Base-by-base conservation (phyloP, 331 rosid species). In the Saraca asoca region DNA sequence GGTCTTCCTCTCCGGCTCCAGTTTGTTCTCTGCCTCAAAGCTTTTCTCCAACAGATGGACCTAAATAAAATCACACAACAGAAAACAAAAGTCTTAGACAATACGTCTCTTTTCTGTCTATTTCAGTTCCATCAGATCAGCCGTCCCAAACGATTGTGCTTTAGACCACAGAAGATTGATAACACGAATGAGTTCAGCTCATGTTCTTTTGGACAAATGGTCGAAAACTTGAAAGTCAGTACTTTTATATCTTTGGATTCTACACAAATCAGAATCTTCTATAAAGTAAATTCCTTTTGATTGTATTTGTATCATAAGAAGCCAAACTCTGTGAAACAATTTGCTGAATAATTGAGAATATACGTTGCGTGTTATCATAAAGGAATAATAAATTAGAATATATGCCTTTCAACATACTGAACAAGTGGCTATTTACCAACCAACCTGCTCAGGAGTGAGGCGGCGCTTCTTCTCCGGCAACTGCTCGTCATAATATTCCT, bases 391-490 rank as follows among this genome's bases (percentile, higher is more conserved):
- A 58, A 45, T 52, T 46, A 58, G 68, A 73, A 24, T 24, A 24
- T 24, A 24, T 24, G 31, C 31, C 31, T 24, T 52, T 59, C 70
- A 67, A 48, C 66, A 76, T 31, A 80, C 37, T 50, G 63, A 75
- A 58, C 58, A 59, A 49, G 31, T 66, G 67, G 45, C 24, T 51
- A 68, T 43, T 59, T 48, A 68, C 7, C 64, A 24, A 56, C 56
- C 29, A 61, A 90, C 98, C 97, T 93, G 95, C 64, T 90, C 95
- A 9, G 93, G 48, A 57, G 86, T 83, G 80, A 93, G 96, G 68
- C 97, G 97, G 70, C 94, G 97, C 78, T 93, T 93, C 88, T 93
- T 89, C 80, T 93, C 98, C 58, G 96, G 98, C 62, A 72, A 61
- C 81, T 90, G 95, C 68, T 90, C 96, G 68, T 90, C 98, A 68